Conservation (phyloP, 768 basidiomycete genomes). For the Tricholoma sp. region DNA sequence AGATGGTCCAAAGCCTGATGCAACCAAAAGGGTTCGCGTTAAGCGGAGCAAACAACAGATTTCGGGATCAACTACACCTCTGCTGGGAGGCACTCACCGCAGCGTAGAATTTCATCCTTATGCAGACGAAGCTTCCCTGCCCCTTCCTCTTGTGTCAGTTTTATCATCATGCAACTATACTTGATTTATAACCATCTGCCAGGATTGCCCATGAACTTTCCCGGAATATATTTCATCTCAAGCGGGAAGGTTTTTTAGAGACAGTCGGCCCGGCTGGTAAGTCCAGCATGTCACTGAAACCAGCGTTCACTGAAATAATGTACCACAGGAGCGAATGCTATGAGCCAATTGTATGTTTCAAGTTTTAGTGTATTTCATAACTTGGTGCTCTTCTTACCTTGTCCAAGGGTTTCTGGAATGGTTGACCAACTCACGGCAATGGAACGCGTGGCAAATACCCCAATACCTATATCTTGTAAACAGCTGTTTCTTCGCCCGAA, state of each 20-base stretch:
- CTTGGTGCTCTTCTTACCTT: background rate
- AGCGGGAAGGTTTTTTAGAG: constrained; percentile 78
- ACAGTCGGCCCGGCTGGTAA: constrained; percentile 84
- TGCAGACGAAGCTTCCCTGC: constrained; percentile 58
- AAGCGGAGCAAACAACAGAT: constrained; percentile 65
- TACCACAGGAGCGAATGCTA: constrained; percentile 62
- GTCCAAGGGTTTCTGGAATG: constrained; percentile 65
- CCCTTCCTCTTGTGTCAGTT: constrained; percentile 74
- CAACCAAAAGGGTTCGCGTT: constrained; percentile 62
- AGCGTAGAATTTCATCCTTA: constrained; percentile 58
- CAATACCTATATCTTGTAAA: constrained; percentile 73
- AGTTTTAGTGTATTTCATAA: background rate
- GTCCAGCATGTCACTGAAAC: constrained; percentile 7
- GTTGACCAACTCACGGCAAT: constrained; percentile 81
- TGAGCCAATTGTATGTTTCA: constrained; percentile 55
- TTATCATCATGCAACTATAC: background rate
- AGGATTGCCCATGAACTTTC: constrained; percentile 83
- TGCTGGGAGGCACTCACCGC: constrained; percentile 50
- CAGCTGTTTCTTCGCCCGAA: constrained; percentile 17
- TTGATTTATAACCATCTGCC: background rate
- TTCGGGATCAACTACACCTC: constrained; percentile 49
- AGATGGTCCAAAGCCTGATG: constrained; percentile 34
- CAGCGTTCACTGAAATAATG: background rate
- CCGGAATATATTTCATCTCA: constrained; percentile 63
- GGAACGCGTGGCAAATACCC: constrained; percentile 90